These are phyloP conservation scores for Biancaea sappan DNA, from an alignment of 306 rosid species.

Conservation along the genomic window DNA sequence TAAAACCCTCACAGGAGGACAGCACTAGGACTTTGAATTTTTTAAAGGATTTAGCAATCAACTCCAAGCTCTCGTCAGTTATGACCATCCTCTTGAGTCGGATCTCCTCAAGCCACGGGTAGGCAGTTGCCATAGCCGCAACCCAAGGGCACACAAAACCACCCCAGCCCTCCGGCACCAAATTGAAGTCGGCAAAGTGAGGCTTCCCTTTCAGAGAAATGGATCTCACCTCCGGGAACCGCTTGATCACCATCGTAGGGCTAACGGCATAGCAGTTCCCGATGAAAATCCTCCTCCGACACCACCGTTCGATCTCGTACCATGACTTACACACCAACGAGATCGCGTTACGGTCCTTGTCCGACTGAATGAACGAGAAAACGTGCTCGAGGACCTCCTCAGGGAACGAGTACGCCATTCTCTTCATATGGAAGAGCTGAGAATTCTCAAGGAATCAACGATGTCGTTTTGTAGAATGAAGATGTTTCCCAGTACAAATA, in stretches of 20 bases:
- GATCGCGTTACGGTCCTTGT: conserved; percentile 75
- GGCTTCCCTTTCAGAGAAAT: conserved; percentile 84
- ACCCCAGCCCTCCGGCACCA: conserved; percentile 98
- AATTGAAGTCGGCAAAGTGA: conserved; percentile 94
- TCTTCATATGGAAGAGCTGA: conserved; percentile 47
- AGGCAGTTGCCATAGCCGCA: conserved; percentile 67
- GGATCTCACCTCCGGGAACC: conserved; percentile 92
- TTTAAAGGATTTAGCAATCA: conserved; percentile 79
- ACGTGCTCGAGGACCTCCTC: conserved; percentile 65
- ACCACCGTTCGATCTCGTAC: conserved; percentile 96
- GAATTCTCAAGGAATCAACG: neutral
- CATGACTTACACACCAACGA: conserved; percentile 91
- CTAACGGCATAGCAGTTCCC: conserved; percentile 91
- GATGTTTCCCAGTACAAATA: neutral
- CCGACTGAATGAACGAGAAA: conserved; percentile 72
- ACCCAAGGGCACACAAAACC: conserved; percentile 81
- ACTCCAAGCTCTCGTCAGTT: conserved; percentile 74
- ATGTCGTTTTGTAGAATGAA: conserved; percentile 19
- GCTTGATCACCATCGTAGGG: conserved; percentile 60
- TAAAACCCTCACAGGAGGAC: conserved; percentile 88
- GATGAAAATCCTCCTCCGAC: conserved; percentile 68
- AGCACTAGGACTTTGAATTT: conserved; percentile 78
- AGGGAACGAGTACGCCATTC: conserved; percentile 9
- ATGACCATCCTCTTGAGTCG: conserved; percentile 90
- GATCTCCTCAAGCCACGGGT: conserved; percentile 86